Percentiles rank a stretch among this genome's conserved stretches.
phyloP scores from a whole-genome alignment of 495 filamentous ascomycete species.

The Podospora tetraspora region DNA sequence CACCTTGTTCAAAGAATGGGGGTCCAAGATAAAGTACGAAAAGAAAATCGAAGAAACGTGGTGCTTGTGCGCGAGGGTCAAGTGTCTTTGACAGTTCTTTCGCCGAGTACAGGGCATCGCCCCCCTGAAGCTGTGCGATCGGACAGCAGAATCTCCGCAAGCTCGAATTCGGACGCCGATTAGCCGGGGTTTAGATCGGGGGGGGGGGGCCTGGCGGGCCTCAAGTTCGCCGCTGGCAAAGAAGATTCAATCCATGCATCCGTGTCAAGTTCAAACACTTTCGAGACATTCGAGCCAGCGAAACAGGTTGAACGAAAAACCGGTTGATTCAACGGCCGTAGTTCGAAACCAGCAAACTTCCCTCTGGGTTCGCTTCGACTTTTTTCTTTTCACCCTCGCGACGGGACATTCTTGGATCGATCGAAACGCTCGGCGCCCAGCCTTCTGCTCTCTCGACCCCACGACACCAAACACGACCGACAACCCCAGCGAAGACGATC shows the following conservation, averaged over 20 bases:
- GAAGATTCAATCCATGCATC: constrained; percentile 18
- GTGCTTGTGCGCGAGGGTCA: background rate
- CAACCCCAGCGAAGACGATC: no score
- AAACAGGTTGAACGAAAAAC: constrained; percentile 6
- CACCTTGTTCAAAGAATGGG: background rate
- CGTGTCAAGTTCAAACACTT: constrained; percentile 30
- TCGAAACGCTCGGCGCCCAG: constrained; percentile 35
- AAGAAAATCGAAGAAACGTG: background rate
- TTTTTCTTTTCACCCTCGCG: background rate
- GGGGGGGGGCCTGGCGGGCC: background rate
- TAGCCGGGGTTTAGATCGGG: background rate
- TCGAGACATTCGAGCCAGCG: constrained; percentile 22
- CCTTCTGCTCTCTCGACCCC: constrained; percentile 25
- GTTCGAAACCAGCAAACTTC: constrained; percentile 7
- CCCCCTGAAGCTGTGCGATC: background rate
- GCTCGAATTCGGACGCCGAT: background rate
- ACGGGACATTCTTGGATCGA: background rate
- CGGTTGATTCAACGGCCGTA: background rate
- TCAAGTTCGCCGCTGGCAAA: background rate
- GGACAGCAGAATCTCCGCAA: background rate
- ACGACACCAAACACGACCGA: constrained; percentile 16
- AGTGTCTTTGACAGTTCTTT: background rate
- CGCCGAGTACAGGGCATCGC: background rate
- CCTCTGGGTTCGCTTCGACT: constrained; percentile 3
- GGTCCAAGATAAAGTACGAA: background rate